Conservation (phyloP, 305 asterid species). For the Stenogyne calaminthoides region DNA sequence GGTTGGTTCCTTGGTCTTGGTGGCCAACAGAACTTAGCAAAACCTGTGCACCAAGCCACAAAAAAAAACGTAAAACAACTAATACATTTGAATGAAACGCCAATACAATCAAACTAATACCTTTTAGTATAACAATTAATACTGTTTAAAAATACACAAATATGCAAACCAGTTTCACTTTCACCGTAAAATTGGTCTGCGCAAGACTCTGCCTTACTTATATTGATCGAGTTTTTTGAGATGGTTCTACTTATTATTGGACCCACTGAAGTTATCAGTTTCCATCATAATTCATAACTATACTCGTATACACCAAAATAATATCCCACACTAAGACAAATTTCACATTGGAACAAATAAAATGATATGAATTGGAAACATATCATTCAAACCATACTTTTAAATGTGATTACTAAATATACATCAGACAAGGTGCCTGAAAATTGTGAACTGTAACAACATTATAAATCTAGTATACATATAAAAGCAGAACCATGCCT, state of each 20-base stretch:
- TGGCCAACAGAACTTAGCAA: conserved; percentile 60
- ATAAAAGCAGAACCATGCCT: background rate
- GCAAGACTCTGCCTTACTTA: background rate
- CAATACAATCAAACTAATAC: no score
- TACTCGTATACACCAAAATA: background rate
- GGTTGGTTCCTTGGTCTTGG: conserved; percentile 65
- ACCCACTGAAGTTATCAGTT: background rate
- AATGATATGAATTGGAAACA: background rate
- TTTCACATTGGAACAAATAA: background rate
- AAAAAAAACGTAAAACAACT: background rate
- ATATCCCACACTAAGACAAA: background rate
- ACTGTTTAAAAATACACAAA: no score
- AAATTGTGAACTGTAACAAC: background rate
- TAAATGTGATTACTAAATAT: conserved; percentile 5
- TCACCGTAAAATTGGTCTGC: no score
- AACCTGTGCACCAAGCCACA: conserved; percentile 66
- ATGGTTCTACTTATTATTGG: background rate
- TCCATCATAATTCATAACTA: background rate
- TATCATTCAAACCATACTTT: conserved; percentile 7
- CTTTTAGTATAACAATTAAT: no score
- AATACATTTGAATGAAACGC: no score
- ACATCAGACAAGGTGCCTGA: conserved; percentile 20
- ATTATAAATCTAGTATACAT: background rate
- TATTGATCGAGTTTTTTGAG: background rate
- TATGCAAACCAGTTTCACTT: no score